A percentile compares a stretch with the other conserved stretches of the same genome.
These are phyloP conservation scores for Malassezia furfur DNA, from an alignment of 1,284 basidiomycete genomes.

Conservation along the genomic window DNA sequence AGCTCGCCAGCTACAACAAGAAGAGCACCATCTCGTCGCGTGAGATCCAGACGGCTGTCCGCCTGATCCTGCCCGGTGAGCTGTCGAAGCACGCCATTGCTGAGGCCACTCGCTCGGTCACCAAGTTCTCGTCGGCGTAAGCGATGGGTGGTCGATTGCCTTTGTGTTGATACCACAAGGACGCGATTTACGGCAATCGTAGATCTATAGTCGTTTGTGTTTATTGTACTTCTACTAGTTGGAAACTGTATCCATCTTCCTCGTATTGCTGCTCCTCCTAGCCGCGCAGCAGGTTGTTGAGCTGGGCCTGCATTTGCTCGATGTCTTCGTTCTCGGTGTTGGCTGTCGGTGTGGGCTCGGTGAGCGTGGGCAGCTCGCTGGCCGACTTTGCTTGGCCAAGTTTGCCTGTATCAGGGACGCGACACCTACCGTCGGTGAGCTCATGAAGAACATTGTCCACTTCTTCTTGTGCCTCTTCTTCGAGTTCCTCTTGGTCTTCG, in stretches of 20 bases:
- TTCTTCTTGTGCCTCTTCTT: slow-evolving; percentile 92
- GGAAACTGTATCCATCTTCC: slow-evolving; percentile 6
- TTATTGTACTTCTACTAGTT: slow-evolving; percentile 20
- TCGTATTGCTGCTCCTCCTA: slow-evolving; percentile 3
- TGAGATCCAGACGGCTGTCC: slow-evolving; percentile 49
- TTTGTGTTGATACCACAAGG: background rate
- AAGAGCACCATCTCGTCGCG: slow-evolving; percentile 49
- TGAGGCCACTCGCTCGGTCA: slow-evolving; percentile 62
- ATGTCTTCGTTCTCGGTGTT: slow-evolving; percentile 32
- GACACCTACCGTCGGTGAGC: slow-evolving; percentile 78
- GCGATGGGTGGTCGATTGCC: background rate
- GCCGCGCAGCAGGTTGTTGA: slow-evolving; percentile 41
- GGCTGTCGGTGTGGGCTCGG: slow-evolving; percentile 22
- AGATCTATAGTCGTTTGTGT: slow-evolving; percentile 7
- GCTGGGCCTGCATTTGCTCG: slow-evolving; percentile 42
- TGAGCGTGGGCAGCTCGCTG: slow-evolving; percentile 29
- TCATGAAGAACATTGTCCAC: slow-evolving; percentile 94
- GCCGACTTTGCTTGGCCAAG: slow-evolving; percentile 37
- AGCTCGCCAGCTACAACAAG: slow-evolving; percentile 49
- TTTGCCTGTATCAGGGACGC: slow-evolving; percentile 17
- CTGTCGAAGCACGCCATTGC: slow-evolving; percentile 73
- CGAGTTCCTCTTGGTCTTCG: slow-evolving; percentile 78
- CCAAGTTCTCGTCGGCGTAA: slow-evolving; percentile 55
- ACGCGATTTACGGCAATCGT: background rate
- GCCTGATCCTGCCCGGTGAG: slow-evolving; percentile 54